Base-by-base conservation (phyloP, 208 protist species). In the Acanthamoeba sp. region DNA sequence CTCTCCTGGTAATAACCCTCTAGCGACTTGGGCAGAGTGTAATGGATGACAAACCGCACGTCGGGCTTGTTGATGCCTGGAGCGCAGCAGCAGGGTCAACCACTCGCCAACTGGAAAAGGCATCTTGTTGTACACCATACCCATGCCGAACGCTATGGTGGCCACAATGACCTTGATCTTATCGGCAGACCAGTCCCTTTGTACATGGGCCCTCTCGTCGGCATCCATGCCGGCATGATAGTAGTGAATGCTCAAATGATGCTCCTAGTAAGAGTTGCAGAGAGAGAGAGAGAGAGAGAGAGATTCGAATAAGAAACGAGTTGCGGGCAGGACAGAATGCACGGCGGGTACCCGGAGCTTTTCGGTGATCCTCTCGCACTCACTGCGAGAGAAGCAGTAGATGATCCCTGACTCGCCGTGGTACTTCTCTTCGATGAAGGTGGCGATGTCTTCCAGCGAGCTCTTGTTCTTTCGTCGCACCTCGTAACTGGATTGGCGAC, bases 21-120 rank as follows among this genome's bases (percentile, higher is more conserved):
- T 12, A 99, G 91, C 7, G 98, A 99, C 76, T 98, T 98, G 1
- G 99, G 99, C 18, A 99, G 95, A 0, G 97, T 96, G 42, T 98
- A 98, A 97, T 99, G 99, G 59, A 99, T 96, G 4, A 99, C 98
- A 94, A 97, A 99, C 50, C 99, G 98, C 59, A 99, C 99, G 93
- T 99, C 98, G 1, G 97, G 94, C 95, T 99, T 99, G 95, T 99
- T 99, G 87, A 99, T 99, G 57, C 88, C 87, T 92, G 10, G n/a
- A 2, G 20, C 24, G 20, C 40, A n/a, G n/a, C n/a, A n/a, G n/a
- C n/a, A n/a, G 36, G 7, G 71, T 48, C 16, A 52, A n/a, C 3
- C 27, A 20, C 34, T 40, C 9, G 40, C 29, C 27, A 40, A 27
- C 34, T 34, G 24, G 12, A 10, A 78, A 36, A 18, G 34, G 69